A percentile compares a stretch with the other conserved stretches of the same genome.
Conservation (phyloP, 2,329 filamentous ascomycete genomes). For the Diaporthe eres region DNA sequence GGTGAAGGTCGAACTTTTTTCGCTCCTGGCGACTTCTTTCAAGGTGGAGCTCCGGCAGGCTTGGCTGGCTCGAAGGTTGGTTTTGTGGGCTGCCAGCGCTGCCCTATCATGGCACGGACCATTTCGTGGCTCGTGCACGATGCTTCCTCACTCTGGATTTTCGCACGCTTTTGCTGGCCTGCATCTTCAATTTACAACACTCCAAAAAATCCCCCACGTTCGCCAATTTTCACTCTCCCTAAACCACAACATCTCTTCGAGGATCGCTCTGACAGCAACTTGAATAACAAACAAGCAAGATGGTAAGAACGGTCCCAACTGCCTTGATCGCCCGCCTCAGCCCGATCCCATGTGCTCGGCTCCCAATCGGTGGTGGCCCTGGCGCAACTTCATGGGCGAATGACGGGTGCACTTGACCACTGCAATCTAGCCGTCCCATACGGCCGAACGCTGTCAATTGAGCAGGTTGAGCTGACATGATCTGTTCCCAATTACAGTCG, state of each 20-base stretch:
- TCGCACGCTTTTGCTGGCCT: conserved; percentile 41
- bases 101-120: conserved; percentile 24
- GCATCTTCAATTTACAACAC: conserved; percentile 42
- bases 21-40: conserved; percentile 42
- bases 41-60: conserved; percentile 45
- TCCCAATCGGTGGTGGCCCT: not conserved
- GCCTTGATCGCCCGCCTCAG: conserved; percentile 14
- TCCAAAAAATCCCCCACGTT: conserved; percentile 45
- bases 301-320: conserved; percentile 63
- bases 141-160: conserved; percentile 23
- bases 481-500: conserved; percentile 75
- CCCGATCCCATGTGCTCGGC: not conserved
- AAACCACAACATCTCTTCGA: conserved; percentile 68
- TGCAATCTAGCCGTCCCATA: conserved; percentile 15
- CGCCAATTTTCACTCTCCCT: conserved; percentile 42
- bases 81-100: conserved; percentile 41
- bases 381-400: conserved; percentile 26
- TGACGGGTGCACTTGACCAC: conserved; percentile 12
- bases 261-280: conserved; percentile 74
- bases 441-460: conserved; percentile 39
- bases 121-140: not conserved
- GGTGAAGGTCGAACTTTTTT: conserved; percentile 43
- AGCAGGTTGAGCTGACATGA: conserved; percentile 44
- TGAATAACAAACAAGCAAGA: conserved; percentile 67
- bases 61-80: conserved; percentile 23